A percentile compares a stretch with the other conserved stretches of the same genome.
Evolutionary conservation across 495 filamentous ascomycete species (phyloP).

Genomic region (Tuber aestivum): DNA sequence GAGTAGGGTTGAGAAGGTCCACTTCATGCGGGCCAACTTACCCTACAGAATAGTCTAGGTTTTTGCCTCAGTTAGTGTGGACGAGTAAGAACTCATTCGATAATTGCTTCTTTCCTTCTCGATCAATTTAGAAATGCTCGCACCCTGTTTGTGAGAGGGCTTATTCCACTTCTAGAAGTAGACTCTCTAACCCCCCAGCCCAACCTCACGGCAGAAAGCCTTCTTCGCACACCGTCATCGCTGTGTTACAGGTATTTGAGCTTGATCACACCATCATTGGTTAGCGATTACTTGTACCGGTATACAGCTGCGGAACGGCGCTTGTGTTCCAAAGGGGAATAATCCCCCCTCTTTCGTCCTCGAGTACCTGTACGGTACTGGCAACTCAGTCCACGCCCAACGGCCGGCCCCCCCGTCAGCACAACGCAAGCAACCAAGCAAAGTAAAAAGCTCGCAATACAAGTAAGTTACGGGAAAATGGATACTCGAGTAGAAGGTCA

Average conservation of each 20-base stretch:
- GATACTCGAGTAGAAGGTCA: not conserved
- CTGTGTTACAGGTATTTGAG: not conserved
- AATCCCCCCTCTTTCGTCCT: constrained; percentile 3
- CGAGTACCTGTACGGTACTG: no score
- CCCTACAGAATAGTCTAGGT: not conserved
- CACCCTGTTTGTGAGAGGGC: not conserved
- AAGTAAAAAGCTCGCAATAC: not conserved
- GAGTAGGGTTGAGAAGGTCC: not conserved
- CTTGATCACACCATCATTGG: not conserved
- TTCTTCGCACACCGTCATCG: constrained; percentile 1
- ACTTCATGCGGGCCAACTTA: not conserved
- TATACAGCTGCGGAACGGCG: constrained; percentile 37
- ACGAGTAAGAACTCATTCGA: not conserved
- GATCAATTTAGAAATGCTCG: not conserved
- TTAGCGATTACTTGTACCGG: no score
- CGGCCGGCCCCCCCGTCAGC: constrained; percentile 34
- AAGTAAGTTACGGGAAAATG: not conserved
- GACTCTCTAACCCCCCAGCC: not conserved
- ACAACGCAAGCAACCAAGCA: constrained; percentile 4
- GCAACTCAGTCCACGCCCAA: constrained; percentile 21
- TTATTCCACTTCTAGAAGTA: not conserved
- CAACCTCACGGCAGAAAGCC: not conserved
- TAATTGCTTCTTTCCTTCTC: not conserved
- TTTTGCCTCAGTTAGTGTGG: not conserved
- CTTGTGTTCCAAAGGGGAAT: constrained; percentile 37